These are phyloP conservation scores for Alternaria dauci DNA, from an alignment of 2,329 filamentous ascomycete genomes.

Conservation along the genomic window DNA sequence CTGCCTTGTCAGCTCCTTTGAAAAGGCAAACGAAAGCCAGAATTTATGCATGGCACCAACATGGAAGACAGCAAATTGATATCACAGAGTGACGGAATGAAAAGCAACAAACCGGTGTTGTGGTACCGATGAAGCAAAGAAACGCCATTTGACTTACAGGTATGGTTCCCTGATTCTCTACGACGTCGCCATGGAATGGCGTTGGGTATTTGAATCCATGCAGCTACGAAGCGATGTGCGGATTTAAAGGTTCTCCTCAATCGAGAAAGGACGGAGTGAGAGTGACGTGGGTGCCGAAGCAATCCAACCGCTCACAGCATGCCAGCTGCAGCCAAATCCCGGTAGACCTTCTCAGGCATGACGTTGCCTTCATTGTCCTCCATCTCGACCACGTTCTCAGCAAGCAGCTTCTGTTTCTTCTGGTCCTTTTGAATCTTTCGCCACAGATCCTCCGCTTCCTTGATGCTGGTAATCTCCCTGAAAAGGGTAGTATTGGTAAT, in stretches of 20 bases:
- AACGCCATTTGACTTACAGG: neutral
- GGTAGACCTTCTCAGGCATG: conserved; percentile 98
- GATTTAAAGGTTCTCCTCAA: neutral
- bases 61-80: neutral
- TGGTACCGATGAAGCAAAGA: neutral
- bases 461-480: conserved; percentile 90
- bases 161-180: neutral
- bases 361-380: conserved; percentile 97
- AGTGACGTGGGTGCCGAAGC: neutral
- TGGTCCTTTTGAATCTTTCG: conserved; percentile 90
- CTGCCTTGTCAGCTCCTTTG: neutral
- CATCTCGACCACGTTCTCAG: conserved; percentile 94
- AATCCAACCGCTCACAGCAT: conserved; percentile 54
- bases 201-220: neutral
- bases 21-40: neutral
- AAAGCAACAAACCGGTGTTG: neutral
- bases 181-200: neutral
- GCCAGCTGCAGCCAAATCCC: conserved; percentile 92
- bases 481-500: conserved; percentile 92
- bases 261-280: neutral
- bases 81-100: neutral
- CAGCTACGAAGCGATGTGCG: neutral
- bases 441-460: conserved; percentile 88
- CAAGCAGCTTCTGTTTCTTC: conserved; percentile 76
- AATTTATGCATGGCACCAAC: neutral